Evolutionary conservation across 2,329 filamentous ascomycete genomes (phyloP), one percentile per base, ranked within the genome.

Genomic region (Hypoxylon sp.): DNA sequence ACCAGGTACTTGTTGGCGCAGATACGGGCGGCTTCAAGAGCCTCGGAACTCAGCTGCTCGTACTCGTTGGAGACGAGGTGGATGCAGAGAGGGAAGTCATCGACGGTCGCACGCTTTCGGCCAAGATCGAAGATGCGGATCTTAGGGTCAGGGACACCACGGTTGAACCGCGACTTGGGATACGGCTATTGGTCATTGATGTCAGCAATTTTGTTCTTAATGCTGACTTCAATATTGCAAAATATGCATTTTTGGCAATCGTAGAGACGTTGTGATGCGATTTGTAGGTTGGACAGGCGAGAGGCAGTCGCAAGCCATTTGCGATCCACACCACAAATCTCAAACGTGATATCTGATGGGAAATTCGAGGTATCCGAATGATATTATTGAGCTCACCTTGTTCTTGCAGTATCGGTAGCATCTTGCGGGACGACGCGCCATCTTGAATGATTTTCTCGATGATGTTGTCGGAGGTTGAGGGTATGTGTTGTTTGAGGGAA

Each of bases 391-490:
- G 56, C 92, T 86, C 84, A 97, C 94, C 94, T 98, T 98, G 92
- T 98, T 99, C 94, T 99, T 99, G 95, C 96, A 99, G 93, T 99
- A 99, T 83, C 96, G 92, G 91, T 97, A 99, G 89, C 96, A 99
- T 89, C 96, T 93, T 83, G 96, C 96, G 83, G 96, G 96, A 92
- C 96, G 94, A 87, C 96, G 94, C 83, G 96, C 96, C 96, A 99
- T 99, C 89, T 91, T 95, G 91, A 91, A 89, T 86, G 88, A 87
- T 85, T 89, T 86, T 81, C 77, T 76, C 71, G 77, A 76, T 79
- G 82, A 80, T 80, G 79, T 82, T 83, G 83, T 82, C 84, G 81
- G 83, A 81, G 77, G 76, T 49, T 79, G 76, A 74, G 73, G 69
- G 72, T 74, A 76, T 73, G 73, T 67, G 76, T 78, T 79, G 74